These are phyloP conservation scores for Primulina huaijiensis DNA, from an alignment of 257 asterid genomes.

Conservation along the genomic window DNA sequence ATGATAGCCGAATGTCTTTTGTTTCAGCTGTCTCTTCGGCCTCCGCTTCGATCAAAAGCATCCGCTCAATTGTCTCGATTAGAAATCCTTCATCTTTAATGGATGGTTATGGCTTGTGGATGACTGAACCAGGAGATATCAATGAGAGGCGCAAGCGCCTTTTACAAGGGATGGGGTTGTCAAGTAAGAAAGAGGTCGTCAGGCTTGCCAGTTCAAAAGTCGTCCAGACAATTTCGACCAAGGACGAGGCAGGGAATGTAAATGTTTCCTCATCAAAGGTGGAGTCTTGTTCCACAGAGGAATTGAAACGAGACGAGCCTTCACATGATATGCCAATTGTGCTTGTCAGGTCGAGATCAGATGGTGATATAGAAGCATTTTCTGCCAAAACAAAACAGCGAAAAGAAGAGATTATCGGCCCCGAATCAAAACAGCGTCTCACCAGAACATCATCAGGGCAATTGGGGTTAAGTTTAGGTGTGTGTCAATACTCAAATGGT, in stretches of 20 bases:
- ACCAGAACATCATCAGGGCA: constrained; percentile 63
- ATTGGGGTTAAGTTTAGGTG: constrained; percentile 34
- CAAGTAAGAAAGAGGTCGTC: constrained; percentile 66
- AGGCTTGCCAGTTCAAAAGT: constrained; percentile 48
- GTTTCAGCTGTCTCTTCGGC: constrained; percentile 52
- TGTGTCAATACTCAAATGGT: constrained; percentile 31
- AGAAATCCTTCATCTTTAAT: constrained; percentile 27
- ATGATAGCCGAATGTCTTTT: constrained; percentile 79
- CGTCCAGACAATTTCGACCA: constrained; percentile 36
- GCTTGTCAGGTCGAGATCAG: constrained; percentile 81
- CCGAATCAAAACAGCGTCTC: constrained; percentile 63
- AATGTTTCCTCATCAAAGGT: constrained; percentile 21
- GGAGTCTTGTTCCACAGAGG: constrained; percentile 28
- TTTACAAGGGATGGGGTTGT: constrained; percentile 85
- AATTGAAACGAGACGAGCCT: constrained; percentile 23
- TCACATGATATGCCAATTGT: constrained; percentile 30
- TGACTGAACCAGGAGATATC: constrained; percentile 84
- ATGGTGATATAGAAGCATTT: constrained; percentile 58
- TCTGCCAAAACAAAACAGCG: constrained; percentile 58
- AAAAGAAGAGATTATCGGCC: constrained; percentile 70
- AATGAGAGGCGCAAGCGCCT: constrained; percentile 77
- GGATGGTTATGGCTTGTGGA: constrained; percentile 77
- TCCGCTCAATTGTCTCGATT: constrained; percentile 23
- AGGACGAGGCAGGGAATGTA: constrained; percentile 6
- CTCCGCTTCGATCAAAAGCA: constrained; percentile 23